Evolutionary conservation across 2,329 filamentous ascomycete genomes (phyloP), one percentile per base, ranked within the genome.

Genomic region (Phoma sp.): DNA sequence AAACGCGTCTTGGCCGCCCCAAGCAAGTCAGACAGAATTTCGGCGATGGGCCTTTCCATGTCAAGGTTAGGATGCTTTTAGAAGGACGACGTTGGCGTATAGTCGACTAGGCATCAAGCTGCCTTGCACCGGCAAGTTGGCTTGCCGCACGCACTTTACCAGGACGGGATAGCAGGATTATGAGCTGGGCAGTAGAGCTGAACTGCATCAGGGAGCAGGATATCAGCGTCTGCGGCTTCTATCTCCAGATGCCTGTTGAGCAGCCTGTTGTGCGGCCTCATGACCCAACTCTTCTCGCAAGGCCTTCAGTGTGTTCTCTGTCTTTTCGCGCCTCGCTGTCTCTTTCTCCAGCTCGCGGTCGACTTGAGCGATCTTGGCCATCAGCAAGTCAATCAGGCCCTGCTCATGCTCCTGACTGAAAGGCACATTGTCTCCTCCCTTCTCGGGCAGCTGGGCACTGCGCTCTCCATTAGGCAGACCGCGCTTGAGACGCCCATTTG

Each of bases 221-320:
- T 13, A 60, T 69, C 65, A 74, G 47, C 72, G 65, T 52, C 72
- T 64, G 41, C 72, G 64, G 56, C 69, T 73, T 44, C 72, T 53
- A 42, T 74, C 72, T 7, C 72, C 72, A 46, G 70, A 73, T 6
- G 72, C 72, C 49, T 74, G 70, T 40, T 74, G 71, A n/a, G 70
- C 67, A 11, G 72, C 72, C 56, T 72, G 69, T 55, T 72, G 69
- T 23, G 71, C 66, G 13, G 71, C 72, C 49, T 73, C 72, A 36
- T 73, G 73, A 24, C 65, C 74, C 55, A 71, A 52, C 39, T 70
- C 71, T 24, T 52, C 65, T 47, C 71, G 59, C 46, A 74, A 47
- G 14, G 55, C 60, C 52, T 71, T 70, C 18, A 74, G 58, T 47
- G 60, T 69, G 25, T 61, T 64, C 45, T 73, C 69, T 8, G 65